Percentiles rank a stretch among this genome's conserved stretches.
These are phyloP conservation scores for Middelhovenomyces tepae DNA, from an alignment of 805 yeast species.

Conservation along the genomic window DNA sequence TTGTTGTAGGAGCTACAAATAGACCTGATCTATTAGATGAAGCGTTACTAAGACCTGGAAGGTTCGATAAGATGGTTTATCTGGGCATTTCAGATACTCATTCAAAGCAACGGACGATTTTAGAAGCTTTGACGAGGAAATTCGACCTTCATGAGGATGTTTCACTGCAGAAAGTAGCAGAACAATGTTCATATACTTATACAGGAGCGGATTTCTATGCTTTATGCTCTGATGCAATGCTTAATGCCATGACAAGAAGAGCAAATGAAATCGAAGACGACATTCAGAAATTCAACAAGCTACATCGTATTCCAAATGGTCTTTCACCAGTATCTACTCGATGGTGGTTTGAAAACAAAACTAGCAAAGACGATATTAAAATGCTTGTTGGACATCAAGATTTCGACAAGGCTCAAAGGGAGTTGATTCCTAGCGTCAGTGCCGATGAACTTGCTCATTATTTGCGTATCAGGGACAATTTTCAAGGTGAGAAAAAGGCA, in stretches of 20 bases:
- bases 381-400: conserved; percentile 67
- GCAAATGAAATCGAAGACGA: conserved; percentile 69
- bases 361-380: conserved; percentile 53
- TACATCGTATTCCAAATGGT: conserved; percentile 23
- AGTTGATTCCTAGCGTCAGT: conserved; percentile 77
- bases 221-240: conserved; percentile 88
- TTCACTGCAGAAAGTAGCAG: conserved; percentile 50
- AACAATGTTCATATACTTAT: conserved; percentile 73
- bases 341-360: conserved; percentile 86
- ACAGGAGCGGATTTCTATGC: conserved; percentile 99
- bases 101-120: conserved; percentile 75
- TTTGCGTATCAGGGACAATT: conserved; percentile 63
- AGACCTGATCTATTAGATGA: conserved; percentile 93
- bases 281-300: conserved; percentile 43
- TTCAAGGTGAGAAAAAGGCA: conserved; percentile 56
- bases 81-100: conserved; percentile 88
- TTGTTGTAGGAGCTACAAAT: conserved; percentile 98
- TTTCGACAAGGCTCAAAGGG: conserved; percentile 64
- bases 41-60: conserved; percentile 85
- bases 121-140: conserved; percentile 83
- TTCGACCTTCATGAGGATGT: conserved; percentile 49
- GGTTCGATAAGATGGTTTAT: conserved; percentile 92
- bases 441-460: conserved; percentile 82
- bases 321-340: conserved; percentile 46
- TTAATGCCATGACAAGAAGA: conserved; percentile 89